Conservation (phyloP, 371 early-diverging fungal species). For the Apophysomyces trapeziformis region DNA sequence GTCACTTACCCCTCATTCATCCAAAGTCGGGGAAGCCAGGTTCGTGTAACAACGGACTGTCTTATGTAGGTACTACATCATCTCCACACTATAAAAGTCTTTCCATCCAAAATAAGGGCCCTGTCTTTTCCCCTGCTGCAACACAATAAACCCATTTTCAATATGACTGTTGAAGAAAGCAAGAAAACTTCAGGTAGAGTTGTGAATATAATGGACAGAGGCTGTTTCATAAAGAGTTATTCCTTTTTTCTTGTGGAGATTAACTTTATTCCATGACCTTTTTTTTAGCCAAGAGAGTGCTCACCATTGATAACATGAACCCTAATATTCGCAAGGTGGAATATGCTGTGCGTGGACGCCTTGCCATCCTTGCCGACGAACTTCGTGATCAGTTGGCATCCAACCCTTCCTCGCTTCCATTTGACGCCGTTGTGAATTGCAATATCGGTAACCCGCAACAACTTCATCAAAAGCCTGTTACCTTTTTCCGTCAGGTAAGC, state of each 20-base stretch:
- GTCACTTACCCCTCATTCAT: slow-evolving; percentile 8
- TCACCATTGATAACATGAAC: slow-evolving; percentile 73
- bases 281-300: slow-evolving; percentile 48
- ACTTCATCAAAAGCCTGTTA: slow-evolving; percentile 92
- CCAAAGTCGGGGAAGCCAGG: not conserved
- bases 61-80: slow-evolving; percentile 1
- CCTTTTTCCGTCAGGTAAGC: slow-evolving; percentile 93
- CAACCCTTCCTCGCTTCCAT: slow-evolving; percentile 67
- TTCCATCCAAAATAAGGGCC: not conserved
- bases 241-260: too few species aligned
- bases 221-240: too few species aligned
- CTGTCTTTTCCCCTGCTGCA: not conserved
- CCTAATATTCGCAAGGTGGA: slow-evolving; percentile 77
- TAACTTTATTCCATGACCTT: not conserved
- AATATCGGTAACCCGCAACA: slow-evolving; percentile 99
- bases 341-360: slow-evolving; percentile 96
- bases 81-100: not conserved
- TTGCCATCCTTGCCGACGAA: slow-evolving; percentile 95
- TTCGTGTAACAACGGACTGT: slow-evolving; percentile 7
- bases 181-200: not conserved
- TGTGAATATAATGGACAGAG: too few species aligned
- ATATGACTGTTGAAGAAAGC: not conserved
- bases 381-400: slow-evolving; percentile 64
- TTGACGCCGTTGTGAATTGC: slow-evolving; percentile 83
- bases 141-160: not conserved